Percentiles rank a stretch among this genome's conserved stretches.
These are phyloP conservation scores for Blastobotrys serpentis DNA, from an alignment of 1,139 yeast species.

Conservation along the genomic window DNA sequence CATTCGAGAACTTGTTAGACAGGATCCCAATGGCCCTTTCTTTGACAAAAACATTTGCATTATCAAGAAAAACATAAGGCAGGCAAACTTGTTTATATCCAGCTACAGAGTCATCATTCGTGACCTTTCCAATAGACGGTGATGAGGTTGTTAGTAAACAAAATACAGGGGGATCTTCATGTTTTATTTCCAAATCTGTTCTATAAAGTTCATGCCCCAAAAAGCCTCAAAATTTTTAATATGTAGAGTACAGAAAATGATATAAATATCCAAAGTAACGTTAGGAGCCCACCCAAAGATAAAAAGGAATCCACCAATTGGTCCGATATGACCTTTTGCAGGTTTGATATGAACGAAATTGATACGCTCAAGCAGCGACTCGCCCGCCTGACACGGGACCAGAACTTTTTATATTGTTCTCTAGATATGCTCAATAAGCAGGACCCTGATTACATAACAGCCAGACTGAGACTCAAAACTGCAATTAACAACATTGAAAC, in stretches of 20 bases:
- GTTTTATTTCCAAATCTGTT: not conserved
- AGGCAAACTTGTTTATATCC: conserved; percentile 18
- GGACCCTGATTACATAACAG: too few relatives aligned
- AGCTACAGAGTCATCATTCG: conserved; percentile 17
- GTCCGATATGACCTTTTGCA: too few relatives aligned
- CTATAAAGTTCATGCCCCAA: too few relatives aligned
- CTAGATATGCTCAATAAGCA: too few relatives aligned
- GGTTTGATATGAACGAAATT: too few relatives aligned
- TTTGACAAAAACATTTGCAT: conserved; percentile 10
- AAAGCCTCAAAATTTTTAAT: too few relatives aligned
- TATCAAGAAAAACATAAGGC: conserved; percentile 15
- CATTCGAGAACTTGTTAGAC: conserved; percentile 16
- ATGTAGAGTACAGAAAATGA: too few relatives aligned
- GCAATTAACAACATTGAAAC: not conserved
- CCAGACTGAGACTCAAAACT: not conserved
- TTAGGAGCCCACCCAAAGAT: too few relatives aligned
- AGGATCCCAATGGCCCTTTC: conserved; percentile 17
- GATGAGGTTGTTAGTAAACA: not conserved
- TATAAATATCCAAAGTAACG: too few relatives aligned
- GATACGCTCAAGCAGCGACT: too few relatives aligned
- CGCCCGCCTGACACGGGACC: too few relatives aligned
- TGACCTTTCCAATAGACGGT: conserved; percentile 7
- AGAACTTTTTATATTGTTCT: not conserved
- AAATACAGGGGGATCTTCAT: not conserved
- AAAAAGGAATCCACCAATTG: too few relatives aligned